phyloP scores from a whole-genome alignment of 306 rosid genomes.

The barrel medic (Medicago truncatula) region DNA sequence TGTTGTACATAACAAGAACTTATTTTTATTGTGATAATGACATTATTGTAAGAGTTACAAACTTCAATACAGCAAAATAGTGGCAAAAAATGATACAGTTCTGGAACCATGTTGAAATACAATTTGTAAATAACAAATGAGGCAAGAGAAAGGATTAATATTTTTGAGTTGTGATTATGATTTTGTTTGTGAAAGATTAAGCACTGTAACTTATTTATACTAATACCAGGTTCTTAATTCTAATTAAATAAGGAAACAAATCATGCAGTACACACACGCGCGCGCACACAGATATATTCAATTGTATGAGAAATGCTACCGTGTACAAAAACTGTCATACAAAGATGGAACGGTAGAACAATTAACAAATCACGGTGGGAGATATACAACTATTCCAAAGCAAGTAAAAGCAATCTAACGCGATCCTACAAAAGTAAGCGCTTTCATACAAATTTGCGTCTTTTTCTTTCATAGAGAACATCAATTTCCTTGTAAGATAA shows the following conservation, averaged over 20 bases:
- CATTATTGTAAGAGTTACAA: too few relatives aligned
- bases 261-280: not conserved
- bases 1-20: not conserved
- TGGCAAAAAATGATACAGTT: not conserved
- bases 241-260: not conserved
- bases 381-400: not conserved
- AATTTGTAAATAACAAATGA: not conserved
- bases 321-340: not conserved
- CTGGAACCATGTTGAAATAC: not conserved
- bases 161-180: not conserved
- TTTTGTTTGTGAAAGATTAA: not conserved
- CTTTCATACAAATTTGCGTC: not conserved
- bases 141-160: not conserved
- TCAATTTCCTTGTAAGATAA: not conserved
- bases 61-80: not conserved
- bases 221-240: constrained; percentile 3
- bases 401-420: not conserved
- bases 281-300: not conserved
- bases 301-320: not conserved
- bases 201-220: not conserved
- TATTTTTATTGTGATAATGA: not conserved
- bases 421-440: not conserved
- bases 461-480: not conserved
- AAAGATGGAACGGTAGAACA: not conserved
- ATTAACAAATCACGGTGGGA: not conserved